These are phyloP conservation scores for Aspergillus oerlinghausenensis DNA, from an alignment of 2,329 filamentous ascomycete genomes.

Conservation along the genomic window DNA sequence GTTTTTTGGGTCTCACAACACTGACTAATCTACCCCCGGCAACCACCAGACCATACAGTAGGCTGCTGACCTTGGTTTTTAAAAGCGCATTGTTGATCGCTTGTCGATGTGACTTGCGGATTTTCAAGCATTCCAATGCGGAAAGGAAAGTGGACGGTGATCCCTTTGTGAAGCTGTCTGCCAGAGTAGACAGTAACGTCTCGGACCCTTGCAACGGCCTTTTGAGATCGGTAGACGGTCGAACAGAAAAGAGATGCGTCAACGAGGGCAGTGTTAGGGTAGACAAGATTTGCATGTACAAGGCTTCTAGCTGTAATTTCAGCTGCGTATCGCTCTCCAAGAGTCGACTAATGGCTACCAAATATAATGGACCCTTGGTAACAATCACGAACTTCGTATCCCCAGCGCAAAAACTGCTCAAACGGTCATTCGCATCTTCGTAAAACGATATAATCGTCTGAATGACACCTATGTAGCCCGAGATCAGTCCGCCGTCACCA, in stretches of 20 bases:
- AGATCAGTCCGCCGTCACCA: slow-evolving; percentile 83
- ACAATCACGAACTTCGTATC: slow-evolving; percentile 79
- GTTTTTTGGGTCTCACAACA: slow-evolving; percentile 87
- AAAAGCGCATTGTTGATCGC: slow-evolving; percentile 83
- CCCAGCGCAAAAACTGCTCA: slow-evolving; percentile 83
- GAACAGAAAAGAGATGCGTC: slow-evolving; percentile 78
- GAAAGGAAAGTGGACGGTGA: slow-evolving; percentile 85
- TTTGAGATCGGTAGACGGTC: slow-evolving; percentile 89
- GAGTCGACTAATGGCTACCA: slow-evolving; percentile 87
- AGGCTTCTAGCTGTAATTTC: slow-evolving; percentile 77
- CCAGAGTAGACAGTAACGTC: slow-evolving; percentile 80
- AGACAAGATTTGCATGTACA: slow-evolving; percentile 98
- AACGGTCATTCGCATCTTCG: slow-evolving; percentile 69
- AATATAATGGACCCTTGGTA: slow-evolving; percentile 80
- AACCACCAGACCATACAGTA: slow-evolving; percentile 90
- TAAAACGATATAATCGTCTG: slow-evolving; percentile 99
- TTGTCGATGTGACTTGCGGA: slow-evolving; percentile 81
- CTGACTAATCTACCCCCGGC: slow-evolving; percentile 90
- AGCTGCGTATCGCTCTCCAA: slow-evolving; percentile 90
- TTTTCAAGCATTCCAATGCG: slow-evolving; percentile 85
- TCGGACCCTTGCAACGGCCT: slow-evolving; percentile 90
- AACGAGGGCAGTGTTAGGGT: slow-evolving; percentile 86
- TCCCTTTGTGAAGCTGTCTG: slow-evolving; percentile 89
- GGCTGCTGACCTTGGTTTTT: slow-evolving; percentile 68
- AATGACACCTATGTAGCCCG: slow-evolving; percentile 88